Percentiles rank a stretch among this genome's conserved stretches.
These are phyloP conservation scores for Zoysia matrella DNA, from an alignment of 202 grass and related monocot genomes.

Conservation along the genomic window DNA sequence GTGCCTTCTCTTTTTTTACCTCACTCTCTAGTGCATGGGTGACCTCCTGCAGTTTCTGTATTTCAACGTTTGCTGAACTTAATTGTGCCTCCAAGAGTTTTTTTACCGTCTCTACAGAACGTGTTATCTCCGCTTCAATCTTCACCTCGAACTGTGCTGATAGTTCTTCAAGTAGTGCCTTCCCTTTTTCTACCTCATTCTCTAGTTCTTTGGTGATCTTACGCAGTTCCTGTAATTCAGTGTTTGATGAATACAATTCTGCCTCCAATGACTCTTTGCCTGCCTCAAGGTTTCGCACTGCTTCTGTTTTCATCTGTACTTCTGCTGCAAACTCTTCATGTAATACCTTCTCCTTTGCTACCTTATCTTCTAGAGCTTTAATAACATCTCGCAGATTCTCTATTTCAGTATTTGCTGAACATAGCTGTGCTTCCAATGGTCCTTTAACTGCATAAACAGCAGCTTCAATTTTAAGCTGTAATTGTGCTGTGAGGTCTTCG, in stretches of 20 bases:
- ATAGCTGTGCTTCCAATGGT: slow-evolving; percentile 40
- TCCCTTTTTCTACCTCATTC: slow-evolving; percentile 30
- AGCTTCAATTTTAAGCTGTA: slow-evolving; percentile 20
- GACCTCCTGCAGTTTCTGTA: slow-evolving; percentile 37
- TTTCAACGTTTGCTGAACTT: slow-evolving; percentile 49
- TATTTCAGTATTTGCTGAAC: slow-evolving; percentile 44
- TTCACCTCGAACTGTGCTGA: neutral
- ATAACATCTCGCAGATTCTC: slow-evolving; percentile 38
- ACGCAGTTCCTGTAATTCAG: slow-evolving; percentile 36
- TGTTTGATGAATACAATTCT: slow-evolving; percentile 44
- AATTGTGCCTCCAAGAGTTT: slow-evolving; percentile 49
- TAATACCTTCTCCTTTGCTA: slow-evolving; percentile 43
- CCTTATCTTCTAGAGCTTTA: slow-evolving; percentile 28
- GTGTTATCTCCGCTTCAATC: slow-evolving; percentile 38
- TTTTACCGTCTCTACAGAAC: slow-evolving; percentile 42
- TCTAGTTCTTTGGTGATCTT: slow-evolving; percentile 32
- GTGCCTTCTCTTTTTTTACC: slow-evolving; percentile 49
- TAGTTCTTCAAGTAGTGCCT: neutral
- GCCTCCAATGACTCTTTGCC: slow-evolving; percentile 46
- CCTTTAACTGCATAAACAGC: slow-evolving; percentile 28
- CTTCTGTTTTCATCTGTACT: slow-evolving; percentile 31
- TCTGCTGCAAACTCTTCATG: slow-evolving; percentile 36
- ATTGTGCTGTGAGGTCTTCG: slow-evolving; percentile 27
- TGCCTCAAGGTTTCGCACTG: slow-evolving; percentile 24
- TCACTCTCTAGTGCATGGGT: neutral